Percentiles rank a stretch among this genome's conserved stretches.
phyloP scores from a whole-genome alignment of 768 basidiomycete species.

The Lactarius tabidus region DNA sequence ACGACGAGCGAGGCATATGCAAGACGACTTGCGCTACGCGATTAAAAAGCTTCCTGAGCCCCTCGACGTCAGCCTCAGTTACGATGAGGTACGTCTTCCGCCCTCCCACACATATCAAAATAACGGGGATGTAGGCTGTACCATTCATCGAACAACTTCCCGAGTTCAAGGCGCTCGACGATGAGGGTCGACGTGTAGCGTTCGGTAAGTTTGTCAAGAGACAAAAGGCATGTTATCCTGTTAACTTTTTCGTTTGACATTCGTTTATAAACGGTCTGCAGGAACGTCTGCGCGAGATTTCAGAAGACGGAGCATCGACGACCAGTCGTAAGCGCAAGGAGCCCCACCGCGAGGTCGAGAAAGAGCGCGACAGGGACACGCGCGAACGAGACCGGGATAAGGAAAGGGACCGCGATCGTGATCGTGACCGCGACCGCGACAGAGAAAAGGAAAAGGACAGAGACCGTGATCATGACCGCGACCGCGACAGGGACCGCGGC shows the following conservation, averaged over 20 bases:
- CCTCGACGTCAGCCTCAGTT: conserved; percentile 68
- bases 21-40: conserved; percentile 95
- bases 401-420: conserved; percentile 35
- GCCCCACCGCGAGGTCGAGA: conserved; percentile 38
- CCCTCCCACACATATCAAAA: conserved; percentile 10
- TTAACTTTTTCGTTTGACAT: neutral
- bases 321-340: conserved; percentile 81
- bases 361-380: conserved; percentile 38
- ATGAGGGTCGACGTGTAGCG: conserved; percentile 75
- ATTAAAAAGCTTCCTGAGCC: conserved; percentile 85
- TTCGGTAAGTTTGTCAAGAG: conserved; percentile 87
- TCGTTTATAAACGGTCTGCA: conserved; percentile 29
- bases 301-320: conserved; percentile 78
- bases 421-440: conserved; percentile 31
- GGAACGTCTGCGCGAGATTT: conserved; percentile 73
- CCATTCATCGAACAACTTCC: conserved; percentile 76
- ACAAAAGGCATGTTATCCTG: conserved; percentile 60
- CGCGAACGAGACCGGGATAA: conserved; percentile 35
- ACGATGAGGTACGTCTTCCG: conserved; percentile 66
- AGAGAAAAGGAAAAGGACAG: conserved; percentile 15
- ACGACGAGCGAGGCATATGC: conserved; percentile 77
- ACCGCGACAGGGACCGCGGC: conserved; percentile 24
- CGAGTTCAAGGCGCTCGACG: conserved; percentile 84
- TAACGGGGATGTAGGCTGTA: conserved; percentile 47
- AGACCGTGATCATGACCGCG: conserved; percentile 24